Percentiles rank a stretch among this genome's conserved stretches.
Evolutionary conservation across 2,329 filamentous ascomycete species (phyloP).

Genomic region (Berkeleyomyces basicola): DNA sequence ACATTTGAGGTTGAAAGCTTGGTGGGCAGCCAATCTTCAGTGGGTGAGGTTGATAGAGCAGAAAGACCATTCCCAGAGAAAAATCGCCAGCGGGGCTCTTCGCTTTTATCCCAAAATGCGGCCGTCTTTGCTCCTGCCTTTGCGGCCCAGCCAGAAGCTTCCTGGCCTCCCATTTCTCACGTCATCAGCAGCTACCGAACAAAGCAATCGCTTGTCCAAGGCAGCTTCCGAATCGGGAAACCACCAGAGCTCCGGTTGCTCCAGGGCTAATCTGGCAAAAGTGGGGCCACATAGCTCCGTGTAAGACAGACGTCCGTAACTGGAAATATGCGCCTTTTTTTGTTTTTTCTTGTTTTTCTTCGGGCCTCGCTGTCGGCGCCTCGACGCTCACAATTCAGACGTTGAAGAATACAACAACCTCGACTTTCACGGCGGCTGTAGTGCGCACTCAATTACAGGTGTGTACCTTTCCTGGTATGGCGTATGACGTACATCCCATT

Average conservation of each 20-base stretch:
- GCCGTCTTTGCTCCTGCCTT: not conserved
- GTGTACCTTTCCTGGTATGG: not conserved
- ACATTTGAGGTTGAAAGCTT: not conserved
- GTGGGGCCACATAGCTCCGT: not conserved
- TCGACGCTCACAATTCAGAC: not conserved
- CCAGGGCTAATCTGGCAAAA: not conserved
- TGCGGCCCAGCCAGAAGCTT: not conserved
- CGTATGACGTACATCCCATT: not conserved
- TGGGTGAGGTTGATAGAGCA: not conserved
- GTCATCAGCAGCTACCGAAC: not conserved
- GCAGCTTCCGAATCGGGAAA: slow-evolving; percentile 2
- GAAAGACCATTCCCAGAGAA: not conserved
- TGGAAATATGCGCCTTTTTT: not conserved
- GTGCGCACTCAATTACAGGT: not conserved
- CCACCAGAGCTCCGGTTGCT: not conserved
- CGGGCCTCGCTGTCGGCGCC: not conserved
- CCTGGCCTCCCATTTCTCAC: not conserved
- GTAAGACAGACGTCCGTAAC: not conserved
- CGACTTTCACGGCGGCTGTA: not conserved
- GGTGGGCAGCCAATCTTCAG: slow-evolving; percentile 1
- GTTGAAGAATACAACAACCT: not conserved
- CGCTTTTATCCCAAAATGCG: not conserved
- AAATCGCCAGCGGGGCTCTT: not conserved
- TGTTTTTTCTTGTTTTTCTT: not conserved
- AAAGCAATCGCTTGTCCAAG: not conserved